Evolutionary conservation across 345 rosid species (phyloP).

Genomic region (Kandelia obovata): DNA sequence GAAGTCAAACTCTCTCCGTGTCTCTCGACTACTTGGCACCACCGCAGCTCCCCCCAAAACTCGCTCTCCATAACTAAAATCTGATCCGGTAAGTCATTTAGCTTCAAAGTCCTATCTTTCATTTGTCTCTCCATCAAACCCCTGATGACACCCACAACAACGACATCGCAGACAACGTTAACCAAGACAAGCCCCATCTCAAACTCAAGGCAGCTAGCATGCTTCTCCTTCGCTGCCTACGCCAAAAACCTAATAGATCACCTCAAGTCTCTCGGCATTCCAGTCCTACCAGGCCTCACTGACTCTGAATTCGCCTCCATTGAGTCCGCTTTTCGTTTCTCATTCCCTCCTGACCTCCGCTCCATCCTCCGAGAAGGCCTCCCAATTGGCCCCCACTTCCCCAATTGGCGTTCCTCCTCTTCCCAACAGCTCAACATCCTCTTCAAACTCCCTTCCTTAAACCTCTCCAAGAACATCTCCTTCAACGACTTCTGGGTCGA

Average conservation of each 20-base stretch:
- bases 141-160: background rate
- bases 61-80: no score
- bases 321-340: conserved; percentile 52
- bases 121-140: background rate
- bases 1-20: no score
- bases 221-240: conserved; percentile 68
- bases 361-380: conserved; percentile 75
- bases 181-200: conserved; percentile 1
- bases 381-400: conserved; percentile 62
- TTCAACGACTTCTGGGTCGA: conserved; percentile 55
- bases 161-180: background rate
- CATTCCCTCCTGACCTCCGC: conserved; percentile 83
- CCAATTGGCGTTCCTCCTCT: conserved; percentile 73
- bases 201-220: conserved; percentile 34
- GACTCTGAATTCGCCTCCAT: conserved; percentile 52
- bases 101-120: background rate
- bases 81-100: no score
- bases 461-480: conserved; percentile 42
- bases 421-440: conserved; percentile 53
- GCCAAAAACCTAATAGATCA: conserved; percentile 50
- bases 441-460: conserved; percentile 44
- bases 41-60: no score
- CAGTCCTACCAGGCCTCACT: conserved; percentile 57
- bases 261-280: conserved; percentile 44
- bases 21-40: no score